Evolutionary conservation across 192 early-diverging fungal genomes (phyloP).

Genomic region (Oehlia diaphana): DNA sequence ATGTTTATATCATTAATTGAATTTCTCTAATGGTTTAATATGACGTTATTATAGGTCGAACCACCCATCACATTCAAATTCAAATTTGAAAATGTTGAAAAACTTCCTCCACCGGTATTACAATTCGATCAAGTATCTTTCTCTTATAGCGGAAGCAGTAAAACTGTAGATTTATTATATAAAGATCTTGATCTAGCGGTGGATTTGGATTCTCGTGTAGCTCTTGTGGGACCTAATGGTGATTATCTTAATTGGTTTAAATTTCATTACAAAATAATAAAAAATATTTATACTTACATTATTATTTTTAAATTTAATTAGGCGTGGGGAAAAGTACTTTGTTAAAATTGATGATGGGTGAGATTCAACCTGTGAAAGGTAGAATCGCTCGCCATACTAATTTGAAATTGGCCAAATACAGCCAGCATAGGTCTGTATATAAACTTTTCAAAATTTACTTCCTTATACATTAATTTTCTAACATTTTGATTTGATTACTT

Average conservation of each 20-base stretch:
- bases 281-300: no score
- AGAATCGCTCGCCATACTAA: conserved; percentile 87
- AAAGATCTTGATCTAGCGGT: conserved; percentile 87
- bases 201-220: conserved; percentile 98
- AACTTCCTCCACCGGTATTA: conserved; percentile 94
- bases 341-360: conserved; percentile 94
- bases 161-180: conserved; percentile 85
- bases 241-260: conserved; percentile 23
- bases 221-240: conserved; percentile 95
- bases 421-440: conserved; percentile 72
- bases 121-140: conserved; percentile 92
- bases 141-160: conserved; percentile 74
- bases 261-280: no score
- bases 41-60: not conserved
- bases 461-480: not conserved
- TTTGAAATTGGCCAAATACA: conserved; percentile 95
- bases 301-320: not conserved
- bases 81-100: conserved; percentile 81
- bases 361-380: conserved; percentile 81
- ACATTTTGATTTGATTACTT: not conserved
- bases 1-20: not conserved
- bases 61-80: conserved; percentile 78
- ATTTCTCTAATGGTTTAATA: not conserved
- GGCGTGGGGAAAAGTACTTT: conserved; percentile 90
- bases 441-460: no score